A percentile compares a stretch with the other conserved stretches of the same genome.
These are phyloP conservation scores for Leccinum disarticulatum DNA, from an alignment of 768 basidiomycete species.

Conservation along the genomic window DNA sequence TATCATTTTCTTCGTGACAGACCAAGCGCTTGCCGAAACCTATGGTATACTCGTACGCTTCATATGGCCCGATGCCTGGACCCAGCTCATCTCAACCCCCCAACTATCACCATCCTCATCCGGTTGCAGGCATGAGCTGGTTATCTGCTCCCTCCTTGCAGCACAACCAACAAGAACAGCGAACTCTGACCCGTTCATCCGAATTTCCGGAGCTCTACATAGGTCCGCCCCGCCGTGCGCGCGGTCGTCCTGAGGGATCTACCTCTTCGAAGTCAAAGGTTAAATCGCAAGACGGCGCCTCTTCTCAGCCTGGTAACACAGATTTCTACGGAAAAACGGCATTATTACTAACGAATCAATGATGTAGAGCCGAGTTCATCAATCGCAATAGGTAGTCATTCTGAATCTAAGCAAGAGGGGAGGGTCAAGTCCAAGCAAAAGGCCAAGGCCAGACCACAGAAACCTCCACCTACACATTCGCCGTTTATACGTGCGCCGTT, in stretches of 20 bases:
- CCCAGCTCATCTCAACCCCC: constrained; percentile 4
- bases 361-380: constrained; percentile 11
- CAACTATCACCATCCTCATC: constrained; percentile 18
- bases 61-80: constrained; percentile 7
- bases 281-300: constrained; percentile 15
- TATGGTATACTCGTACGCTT: constrained; percentile 12
- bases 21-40: constrained; percentile 31
- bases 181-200: constrained; percentile 30
- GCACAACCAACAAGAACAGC: constrained; percentile 6
- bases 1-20: constrained; percentile 8
- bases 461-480: constrained; percentile 20
- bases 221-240: constrained; percentile 35
- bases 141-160: constrained; percentile 1
- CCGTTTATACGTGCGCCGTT: constrained; percentile 31
- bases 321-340: not conserved
- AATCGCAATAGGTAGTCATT: not conserved
- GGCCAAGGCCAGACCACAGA: constrained; percentile 22
- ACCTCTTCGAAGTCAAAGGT: constrained; percentile 48
- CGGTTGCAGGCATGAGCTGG: not conserved
- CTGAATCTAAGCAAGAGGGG: not conserved
- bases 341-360: constrained; percentile 4
- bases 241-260: constrained; percentile 39
- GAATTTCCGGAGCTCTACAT: constrained; percentile 38
- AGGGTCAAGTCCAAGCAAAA: constrained; percentile 17
- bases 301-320: constrained; percentile 12